Percentiles rank a stretch among this genome's conserved stretches.
phyloP scores from a whole-genome alignment of 2,329 filamentous ascomycete genomes.

The Alternaria sp. region DNA sequence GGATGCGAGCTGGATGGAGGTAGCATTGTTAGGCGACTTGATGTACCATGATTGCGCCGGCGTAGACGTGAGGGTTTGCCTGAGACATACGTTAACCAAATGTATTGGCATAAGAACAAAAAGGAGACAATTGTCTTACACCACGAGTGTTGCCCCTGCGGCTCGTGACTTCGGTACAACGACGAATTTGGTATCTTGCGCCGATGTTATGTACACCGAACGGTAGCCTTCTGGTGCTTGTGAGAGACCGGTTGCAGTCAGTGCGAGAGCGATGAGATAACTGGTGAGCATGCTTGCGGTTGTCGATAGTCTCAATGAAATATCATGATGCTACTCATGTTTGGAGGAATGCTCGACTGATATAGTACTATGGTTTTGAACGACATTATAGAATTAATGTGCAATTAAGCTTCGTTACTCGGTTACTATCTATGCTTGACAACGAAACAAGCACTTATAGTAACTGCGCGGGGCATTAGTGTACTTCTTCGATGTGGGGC shows the following conservation, averaged over 20 bases:
- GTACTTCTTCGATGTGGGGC: conserved; percentile 1
- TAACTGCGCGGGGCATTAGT: conserved; percentile 5
- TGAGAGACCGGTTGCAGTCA: conserved; percentile 28
- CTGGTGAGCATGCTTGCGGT: conserved; percentile 21
- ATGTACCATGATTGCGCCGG: conserved; percentile 39
- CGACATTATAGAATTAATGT: background rate
- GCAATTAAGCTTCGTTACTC: background rate
- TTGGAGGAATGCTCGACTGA: background rate
- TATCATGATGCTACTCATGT: background rate
- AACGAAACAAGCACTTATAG: background rate
- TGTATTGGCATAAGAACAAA: no score
- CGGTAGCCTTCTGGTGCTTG: conserved; percentile 36
- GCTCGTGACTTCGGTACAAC: conserved; percentile 34
- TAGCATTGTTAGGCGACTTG: conserved; percentile 23
- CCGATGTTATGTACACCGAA: conserved; percentile 37
- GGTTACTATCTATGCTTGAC: background rate
- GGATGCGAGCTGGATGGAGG: conserved; percentile 35
- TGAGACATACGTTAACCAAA: background rate
- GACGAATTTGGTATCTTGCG: conserved; percentile 36
- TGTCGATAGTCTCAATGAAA: background rate
- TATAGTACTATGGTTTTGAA: background rate
- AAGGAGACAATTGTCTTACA: conserved; percentile 20
- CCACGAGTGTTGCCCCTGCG: conserved; percentile 29
- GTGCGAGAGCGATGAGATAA: conserved; percentile 23
- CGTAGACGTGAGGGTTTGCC: conserved; percentile 31